These are phyloP conservation scores for Calocera cornea DNA, from an alignment of 768 basidiomycete species.

Conservation along the genomic window DNA sequence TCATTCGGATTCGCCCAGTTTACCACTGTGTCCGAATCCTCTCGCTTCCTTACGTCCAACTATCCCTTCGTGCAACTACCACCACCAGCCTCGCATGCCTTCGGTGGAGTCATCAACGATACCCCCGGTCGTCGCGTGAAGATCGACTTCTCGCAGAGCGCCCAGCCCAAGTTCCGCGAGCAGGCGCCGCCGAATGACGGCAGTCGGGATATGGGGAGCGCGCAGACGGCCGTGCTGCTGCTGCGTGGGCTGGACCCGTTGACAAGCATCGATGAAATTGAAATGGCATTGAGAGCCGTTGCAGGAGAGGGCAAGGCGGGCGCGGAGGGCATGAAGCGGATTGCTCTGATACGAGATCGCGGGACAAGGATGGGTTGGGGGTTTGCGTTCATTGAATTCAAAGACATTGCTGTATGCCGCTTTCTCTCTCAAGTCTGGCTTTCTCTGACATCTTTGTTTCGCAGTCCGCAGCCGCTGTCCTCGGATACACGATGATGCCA, in stretches of 20 bases:
- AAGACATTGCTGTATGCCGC: conserved; percentile 56
- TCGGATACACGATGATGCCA: conserved; percentile 78
- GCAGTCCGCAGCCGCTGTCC: conserved; percentile 67
- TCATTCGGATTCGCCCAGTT: conserved; percentile 98
- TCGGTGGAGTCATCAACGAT: conserved; percentile 47
- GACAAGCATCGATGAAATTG: conserved; percentile 77
- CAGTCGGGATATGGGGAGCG: conserved; percentile 85
- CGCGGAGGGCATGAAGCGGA: conserved; percentile 73
- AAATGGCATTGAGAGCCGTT: conserved; percentile 68
- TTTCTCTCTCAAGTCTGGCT: not conserved
- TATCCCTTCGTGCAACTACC: conserved; percentile 88
- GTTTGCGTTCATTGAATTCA: conserved; percentile 87
- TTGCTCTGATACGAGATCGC: conserved; percentile 81
- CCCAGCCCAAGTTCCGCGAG: conserved; percentile 44
- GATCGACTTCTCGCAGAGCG: conserved; percentile 89
- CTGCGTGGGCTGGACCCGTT: conserved; percentile 83
- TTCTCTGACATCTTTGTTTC: not conserved
- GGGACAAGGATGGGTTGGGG: conserved; percentile 80
- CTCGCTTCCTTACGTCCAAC: conserved; percentile 77
- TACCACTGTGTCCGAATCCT: conserved; percentile 67
- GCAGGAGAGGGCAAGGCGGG: conserved; percentile 66
- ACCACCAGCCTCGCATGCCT: conserved; percentile 74
- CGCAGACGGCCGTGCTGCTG: conserved; percentile 68
- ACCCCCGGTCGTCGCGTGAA: conserved; percentile 63
- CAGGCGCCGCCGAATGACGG: conserved; percentile 75